Evolutionary conservation across 805 yeast genomes (phyloP).

Genomic region (Yamadazyma nakazawae): DNA sequence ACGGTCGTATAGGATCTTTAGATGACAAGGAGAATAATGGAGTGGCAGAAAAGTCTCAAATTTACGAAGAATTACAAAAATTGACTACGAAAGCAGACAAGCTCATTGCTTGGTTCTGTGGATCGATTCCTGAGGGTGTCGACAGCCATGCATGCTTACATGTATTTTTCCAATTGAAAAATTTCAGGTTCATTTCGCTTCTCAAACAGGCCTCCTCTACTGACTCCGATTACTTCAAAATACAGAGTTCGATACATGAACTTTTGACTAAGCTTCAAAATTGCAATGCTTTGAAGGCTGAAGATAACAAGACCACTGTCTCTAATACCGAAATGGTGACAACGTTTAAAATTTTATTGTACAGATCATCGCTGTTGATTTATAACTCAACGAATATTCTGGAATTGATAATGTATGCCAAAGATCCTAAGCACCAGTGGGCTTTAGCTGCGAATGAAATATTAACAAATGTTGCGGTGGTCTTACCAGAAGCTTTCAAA

Average conservation of each 20-base stretch:
- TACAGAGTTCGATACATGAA: conserved; percentile 63
- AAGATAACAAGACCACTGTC: conserved; percentile 25
- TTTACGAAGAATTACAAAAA: conserved; percentile 8
- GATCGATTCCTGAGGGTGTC: conserved; percentile 51
- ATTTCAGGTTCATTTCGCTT: conserved; percentile 56
- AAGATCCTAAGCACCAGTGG: conserved; percentile 29
- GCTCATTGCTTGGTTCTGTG: conserved; percentile 59
- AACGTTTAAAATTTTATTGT: conserved; percentile 55
- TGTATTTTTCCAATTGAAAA: conserved; percentile 52
- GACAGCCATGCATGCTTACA: conserved; percentile 50
- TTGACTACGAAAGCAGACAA: conserved; percentile 43
- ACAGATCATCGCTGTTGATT: conserved; percentile 56
- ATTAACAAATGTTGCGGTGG: conserved; percentile 55
- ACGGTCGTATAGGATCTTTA: conserved; percentile 15
- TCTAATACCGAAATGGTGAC: conserved; percentile 48
- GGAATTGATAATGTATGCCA: conserved; percentile 47
- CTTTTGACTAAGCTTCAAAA: conserved; percentile 54
- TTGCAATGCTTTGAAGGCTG: conserved; percentile 42
- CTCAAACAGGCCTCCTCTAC: conserved; percentile 51
- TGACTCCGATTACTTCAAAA: conserved; percentile 57
- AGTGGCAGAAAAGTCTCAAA: conserved; percentile 13
- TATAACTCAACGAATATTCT: conserved; percentile 65
- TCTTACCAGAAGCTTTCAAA: conserved; percentile 62
- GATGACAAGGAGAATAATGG: conserved; percentile 19
- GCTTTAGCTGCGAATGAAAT: conserved; percentile 46